These are phyloP conservation scores for Verticillium nubilum DNA, from an alignment of 2,329 filamentous ascomycete genomes.

Conservation along the genomic window DNA sequence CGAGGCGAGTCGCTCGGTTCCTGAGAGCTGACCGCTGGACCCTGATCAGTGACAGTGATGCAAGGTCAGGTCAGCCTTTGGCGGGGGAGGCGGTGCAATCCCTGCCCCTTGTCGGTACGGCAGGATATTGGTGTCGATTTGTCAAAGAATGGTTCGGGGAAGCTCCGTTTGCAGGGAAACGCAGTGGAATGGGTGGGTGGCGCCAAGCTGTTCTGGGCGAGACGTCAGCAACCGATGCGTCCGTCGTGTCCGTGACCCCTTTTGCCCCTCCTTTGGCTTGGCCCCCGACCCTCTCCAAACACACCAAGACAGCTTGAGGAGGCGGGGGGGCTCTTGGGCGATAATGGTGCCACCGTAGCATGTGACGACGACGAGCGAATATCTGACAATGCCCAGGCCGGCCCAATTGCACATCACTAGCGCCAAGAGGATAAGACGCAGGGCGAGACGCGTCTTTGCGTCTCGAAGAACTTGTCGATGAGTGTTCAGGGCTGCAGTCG, in stretches of 20 bases:
- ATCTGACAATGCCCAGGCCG: constrained; percentile 2
- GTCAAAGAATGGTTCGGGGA: background rate
- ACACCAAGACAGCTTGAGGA: background rate
- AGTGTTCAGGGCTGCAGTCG: background rate
- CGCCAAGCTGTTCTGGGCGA: background rate
- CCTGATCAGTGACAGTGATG: background rate
- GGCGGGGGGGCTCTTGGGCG: background rate
- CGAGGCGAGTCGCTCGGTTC: background rate
- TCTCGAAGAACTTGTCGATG: background rate
- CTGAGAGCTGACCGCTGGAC: background rate
- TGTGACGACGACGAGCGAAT: constrained; percentile 2
- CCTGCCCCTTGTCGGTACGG: background rate
- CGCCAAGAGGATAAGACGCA: constrained; percentile 1
- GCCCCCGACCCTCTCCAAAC: background rate
- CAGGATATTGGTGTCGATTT: background rate
- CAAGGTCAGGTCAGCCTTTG: background rate
- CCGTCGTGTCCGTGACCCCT: background rate
- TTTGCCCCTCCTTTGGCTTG: background rate
- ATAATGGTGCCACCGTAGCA: background rate
- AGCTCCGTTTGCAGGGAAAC: background rate
- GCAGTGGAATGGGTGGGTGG: background rate
- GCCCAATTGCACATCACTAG: background rate
- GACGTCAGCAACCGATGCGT: background rate
- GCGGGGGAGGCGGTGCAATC: constrained; percentile 3
- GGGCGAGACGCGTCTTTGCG: background rate